phyloP scores from a whole-genome alignment of 768 basidiomycete genomes.

The Amanita brunnescens region DNA sequence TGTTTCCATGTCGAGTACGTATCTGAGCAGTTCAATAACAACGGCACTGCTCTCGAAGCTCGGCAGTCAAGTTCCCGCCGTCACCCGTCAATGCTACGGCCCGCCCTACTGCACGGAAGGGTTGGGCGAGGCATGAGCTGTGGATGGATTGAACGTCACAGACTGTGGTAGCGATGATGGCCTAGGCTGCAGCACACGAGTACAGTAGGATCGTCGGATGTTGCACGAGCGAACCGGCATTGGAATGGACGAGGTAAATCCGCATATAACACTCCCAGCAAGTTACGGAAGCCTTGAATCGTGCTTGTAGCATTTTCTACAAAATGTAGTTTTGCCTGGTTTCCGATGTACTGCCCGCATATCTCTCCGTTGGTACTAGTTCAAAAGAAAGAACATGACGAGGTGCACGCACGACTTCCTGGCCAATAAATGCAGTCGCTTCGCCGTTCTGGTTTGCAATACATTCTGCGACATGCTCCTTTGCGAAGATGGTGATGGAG shows the following conservation, averaged over 20 bases:
- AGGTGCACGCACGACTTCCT: slow-evolving; percentile 65
- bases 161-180: slow-evolving; percentile 59
- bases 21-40: slow-evolving; percentile 74
- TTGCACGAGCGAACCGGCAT: slow-evolving; percentile 19
- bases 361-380: slow-evolving; percentile 4
- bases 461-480: slow-evolving; percentile 89
- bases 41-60: no score
- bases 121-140: no score
- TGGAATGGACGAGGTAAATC: background rate
- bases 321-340: slow-evolving; percentile 87
- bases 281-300: slow-evolving; percentile 91
- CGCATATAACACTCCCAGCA: slow-evolving; percentile 82
- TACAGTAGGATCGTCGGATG: slow-evolving; percentile 63
- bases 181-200: slow-evolving; percentile 75
- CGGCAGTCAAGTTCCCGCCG: no score
- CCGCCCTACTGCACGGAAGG: no score
- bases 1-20: slow-evolving; percentile 93
- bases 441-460: slow-evolving; percentile 99
- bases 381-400: slow-evolving; percentile 1
- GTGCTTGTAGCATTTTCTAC: slow-evolving; percentile 94
- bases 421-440: slow-evolving; percentile 84
- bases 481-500: slow-evolving; percentile 91
- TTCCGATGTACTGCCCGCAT: slow-evolving; percentile 78
- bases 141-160: no score
- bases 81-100: no score